Evolutionary conservation across 306 rosid species (phyloP), one percentile per base, ranked within the genome.

Genomic region (Cicer pinnatifidum): DNA sequence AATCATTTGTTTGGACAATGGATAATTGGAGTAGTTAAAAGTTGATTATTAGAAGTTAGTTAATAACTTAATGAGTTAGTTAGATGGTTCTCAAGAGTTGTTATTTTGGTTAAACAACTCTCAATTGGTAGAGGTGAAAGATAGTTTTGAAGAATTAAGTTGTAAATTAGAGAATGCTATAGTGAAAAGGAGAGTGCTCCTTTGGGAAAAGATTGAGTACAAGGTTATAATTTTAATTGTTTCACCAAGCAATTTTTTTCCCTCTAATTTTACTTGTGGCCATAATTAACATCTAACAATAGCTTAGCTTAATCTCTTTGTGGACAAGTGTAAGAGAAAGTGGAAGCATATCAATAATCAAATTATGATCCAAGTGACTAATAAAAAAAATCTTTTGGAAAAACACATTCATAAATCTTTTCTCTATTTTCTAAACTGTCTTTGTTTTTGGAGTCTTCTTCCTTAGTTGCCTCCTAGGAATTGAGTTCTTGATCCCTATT

Each of bases 371-470:
- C 71, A 72, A 50, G 40, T 41, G 47, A 59, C 68, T 50, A 16
- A 70, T 7, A 76, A 61, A 62, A 52, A 53, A 23, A 67, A 72
- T 51, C 47, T 46, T 73, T 33, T 48, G 11, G 46, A 39, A 28
- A 73, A 66, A 71, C 47, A 52, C 64, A 71, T 11, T 5, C 65
- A 76, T 50, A 33, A 65, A 61, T 66, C 56, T 69, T 46, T 68
- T 78, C 57, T 19, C 60, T 75, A 69, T 72, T 38, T 51, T 73
- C 76, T 87, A 89, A 75, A 9, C 58, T 6, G 89, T 79, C 71
- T 89, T 89, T n/a, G 97, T 40, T 80, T 92, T 92, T 16, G 72
- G 88, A 56, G 82, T 82, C 82, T 86, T 89, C 88, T 86, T 91
- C 86, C 83, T 88, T 62, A 41, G 64, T 72, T 84, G 91, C 67